A percentile compares a stretch with the other conserved stretches of the same genome.
Evolutionary conservation across 2,329 filamentous ascomycete species (phyloP).

Genomic region (Colletotrichum sp.): DNA sequence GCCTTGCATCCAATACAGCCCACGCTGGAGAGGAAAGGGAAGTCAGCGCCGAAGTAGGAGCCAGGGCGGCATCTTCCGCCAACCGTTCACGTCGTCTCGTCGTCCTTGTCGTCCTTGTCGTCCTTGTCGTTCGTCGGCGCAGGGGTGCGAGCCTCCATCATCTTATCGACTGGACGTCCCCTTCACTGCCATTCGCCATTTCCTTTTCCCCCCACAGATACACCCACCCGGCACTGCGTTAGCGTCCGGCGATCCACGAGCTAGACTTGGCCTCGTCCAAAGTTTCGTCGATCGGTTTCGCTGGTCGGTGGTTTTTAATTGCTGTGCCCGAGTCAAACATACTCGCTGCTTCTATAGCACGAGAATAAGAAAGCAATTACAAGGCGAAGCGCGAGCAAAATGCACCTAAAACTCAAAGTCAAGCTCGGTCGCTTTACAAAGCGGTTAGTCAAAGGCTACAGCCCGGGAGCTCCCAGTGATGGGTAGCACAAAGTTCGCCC

Average conservation of each 20-base stretch:
- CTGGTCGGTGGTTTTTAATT: neutral
- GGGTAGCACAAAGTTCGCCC: neutral
- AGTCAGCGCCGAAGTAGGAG: neutral
- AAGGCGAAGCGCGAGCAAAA: neutral
- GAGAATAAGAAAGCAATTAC: neutral
- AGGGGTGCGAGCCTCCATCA: neutral
- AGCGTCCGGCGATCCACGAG: constrained; percentile 13
- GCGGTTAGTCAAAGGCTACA: constrained; percentile 7
- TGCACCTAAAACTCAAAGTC: neutral
- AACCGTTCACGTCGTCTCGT: constrained; percentile 17
- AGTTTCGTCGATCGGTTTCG: constrained; percentile 13
- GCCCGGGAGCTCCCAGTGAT: neutral
- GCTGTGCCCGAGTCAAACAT: neutral
- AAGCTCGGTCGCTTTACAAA: constrained; percentile 8
- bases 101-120: neutral
- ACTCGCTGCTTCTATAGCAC: neutral
- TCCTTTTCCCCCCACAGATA: constrained; percentile 1
- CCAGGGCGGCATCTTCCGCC: constrained; percentile 1
- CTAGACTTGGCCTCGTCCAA: neutral
- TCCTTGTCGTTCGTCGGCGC: constrained; percentile 2
- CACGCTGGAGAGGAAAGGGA: neutral
- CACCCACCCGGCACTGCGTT: constrained; percentile 6
- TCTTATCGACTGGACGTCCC: neutral
- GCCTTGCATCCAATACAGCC: neutral
- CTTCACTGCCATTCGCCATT: neutral